Base-by-base conservation (phyloP, 1,284 basidiomycete genomes). In the Coniferiporia sulphurascens region DNA sequence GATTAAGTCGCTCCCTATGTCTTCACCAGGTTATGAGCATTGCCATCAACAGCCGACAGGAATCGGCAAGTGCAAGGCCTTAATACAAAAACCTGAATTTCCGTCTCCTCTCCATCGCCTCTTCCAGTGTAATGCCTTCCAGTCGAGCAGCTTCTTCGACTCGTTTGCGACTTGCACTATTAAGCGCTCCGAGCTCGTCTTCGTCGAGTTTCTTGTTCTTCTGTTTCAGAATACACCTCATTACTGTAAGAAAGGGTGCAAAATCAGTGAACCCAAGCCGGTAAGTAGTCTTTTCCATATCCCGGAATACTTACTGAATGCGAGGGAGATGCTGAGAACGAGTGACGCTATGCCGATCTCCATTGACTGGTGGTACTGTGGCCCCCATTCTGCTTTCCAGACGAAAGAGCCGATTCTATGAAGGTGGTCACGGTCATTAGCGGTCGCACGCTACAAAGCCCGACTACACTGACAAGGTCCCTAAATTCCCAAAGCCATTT, bases 21-120 rank as follows among this genome's bases (percentile, higher is more conserved):
- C 27, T 27, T 27, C 27, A 27, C 27, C 27, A 27, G 27, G 27
- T 27, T 27, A 27, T 27, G 27, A 27, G 5, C 27, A 27, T 27
- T 27, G 27, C 27, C 27, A 27, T 5, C 27, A 27, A 12, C 13
- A 21, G 2, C 36, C 35, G 27, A 19, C 19, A 38, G 10, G 21
- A 17, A 17, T 41, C 38, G 19, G 13, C 15, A 52, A 52, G 32
- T 35, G n/a, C 38, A 8, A 19, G n/a, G 3, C 34, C n/a, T 71
- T 56, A 75, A 55, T 72, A 70, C 34, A 79, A 66, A 60, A 78
- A 78, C 52, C 76, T 68, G 71, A 79, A 77, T 0, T 74, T 75
- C 59, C 68, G 69, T 64, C 68, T 73, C 55, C 73, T 69, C 53
- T 67, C 69, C 45, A 75, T 55, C 3, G 73, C 74, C 59, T 77